Conservation (phyloP, 225 moss, liverwort and hornwort species). For the Antitrichia curtipendula region DNA sequence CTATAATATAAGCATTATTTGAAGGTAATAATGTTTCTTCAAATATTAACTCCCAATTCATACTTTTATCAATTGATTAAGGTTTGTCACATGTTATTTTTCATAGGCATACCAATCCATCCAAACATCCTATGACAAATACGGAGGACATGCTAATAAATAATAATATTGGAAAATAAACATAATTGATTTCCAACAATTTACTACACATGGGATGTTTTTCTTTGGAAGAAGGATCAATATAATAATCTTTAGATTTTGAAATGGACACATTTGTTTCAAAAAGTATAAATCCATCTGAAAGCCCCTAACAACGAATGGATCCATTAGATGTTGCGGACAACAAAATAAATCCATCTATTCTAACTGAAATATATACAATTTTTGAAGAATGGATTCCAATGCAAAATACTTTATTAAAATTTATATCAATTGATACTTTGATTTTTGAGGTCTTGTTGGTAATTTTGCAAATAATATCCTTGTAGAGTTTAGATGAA, state of each 20-base stretch:
- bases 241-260: not conserved
- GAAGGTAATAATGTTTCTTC: not conserved
- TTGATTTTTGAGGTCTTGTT: not conserved
- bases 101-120: not conserved
- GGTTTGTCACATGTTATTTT: not conserved
- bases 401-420: slow-evolving; percentile 1
- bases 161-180: not conserved
- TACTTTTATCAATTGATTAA: not conserved
- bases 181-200: not conserved
- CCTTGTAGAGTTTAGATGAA: not conserved
- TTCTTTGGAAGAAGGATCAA: not conserved
- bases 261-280: not conserved
- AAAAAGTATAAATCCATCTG: not conserved
- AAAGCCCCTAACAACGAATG: not conserved
- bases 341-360: not conserved
- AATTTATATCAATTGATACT: not conserved
- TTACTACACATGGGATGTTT: not conserved
- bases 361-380: not conserved
- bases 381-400: not conserved
- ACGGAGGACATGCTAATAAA: not conserved
- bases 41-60: not conserved
- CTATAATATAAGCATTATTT: not conserved
- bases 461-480: slow-evolving; percentile 8
- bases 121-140: slow-evolving; percentile 6
- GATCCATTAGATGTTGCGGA: not conserved